These are phyloP conservation scores for Parasarocladium wereldwijsianum DNA, from an alignment of 2,329 filamentous ascomycete genomes.

Conservation along the genomic window DNA sequence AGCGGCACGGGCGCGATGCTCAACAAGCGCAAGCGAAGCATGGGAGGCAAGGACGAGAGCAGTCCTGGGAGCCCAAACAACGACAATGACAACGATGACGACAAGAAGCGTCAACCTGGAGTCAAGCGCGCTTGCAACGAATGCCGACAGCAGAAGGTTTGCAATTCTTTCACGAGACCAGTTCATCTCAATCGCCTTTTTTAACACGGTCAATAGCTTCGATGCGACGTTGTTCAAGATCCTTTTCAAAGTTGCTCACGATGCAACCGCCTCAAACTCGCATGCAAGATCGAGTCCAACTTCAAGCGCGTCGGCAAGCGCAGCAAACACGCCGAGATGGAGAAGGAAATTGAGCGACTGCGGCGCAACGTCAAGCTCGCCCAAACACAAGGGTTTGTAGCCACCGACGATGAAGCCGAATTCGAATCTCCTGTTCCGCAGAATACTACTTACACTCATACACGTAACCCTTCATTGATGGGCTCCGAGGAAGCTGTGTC, in stretches of 20 bases:
- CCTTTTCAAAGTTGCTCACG: conserved; percentile 65
- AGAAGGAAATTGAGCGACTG: conserved; percentile 61
- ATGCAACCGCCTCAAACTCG: conserved; percentile 65
- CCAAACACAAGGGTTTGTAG: conserved; percentile 39
- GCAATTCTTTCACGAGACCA: conserved; percentile 5
- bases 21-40: conserved; percentile 48
- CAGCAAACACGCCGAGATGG: conserved; percentile 74
- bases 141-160: conserved; percentile 71
- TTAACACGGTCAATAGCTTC: conserved; percentile 42
- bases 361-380: conserved; percentile 47
- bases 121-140: conserved; percentile 75
- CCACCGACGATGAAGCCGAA: conserved; percentile 41
- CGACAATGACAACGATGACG: conserved; percentile 36
- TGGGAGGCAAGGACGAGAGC: conserved; percentile 33
- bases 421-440: conserved; percentile 41
- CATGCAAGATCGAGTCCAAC: conserved; percentile 77
- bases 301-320: conserved; percentile 77
- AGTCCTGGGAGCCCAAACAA: conserved; percentile 48
- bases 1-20: conserved; percentile 19
- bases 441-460: conserved; percentile 38
- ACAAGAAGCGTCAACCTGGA: conserved; percentile 50
- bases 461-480: conserved; percentile 48
- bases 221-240: conserved; percentile 72
- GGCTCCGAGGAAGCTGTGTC: conserved; percentile 55
- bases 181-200: not conserved